Evolutionary conservation across 768 basidiomycete genomes (phyloP), one percentile per base, ranked within the genome.

Genomic region (Tylopilus balloui): DNA sequence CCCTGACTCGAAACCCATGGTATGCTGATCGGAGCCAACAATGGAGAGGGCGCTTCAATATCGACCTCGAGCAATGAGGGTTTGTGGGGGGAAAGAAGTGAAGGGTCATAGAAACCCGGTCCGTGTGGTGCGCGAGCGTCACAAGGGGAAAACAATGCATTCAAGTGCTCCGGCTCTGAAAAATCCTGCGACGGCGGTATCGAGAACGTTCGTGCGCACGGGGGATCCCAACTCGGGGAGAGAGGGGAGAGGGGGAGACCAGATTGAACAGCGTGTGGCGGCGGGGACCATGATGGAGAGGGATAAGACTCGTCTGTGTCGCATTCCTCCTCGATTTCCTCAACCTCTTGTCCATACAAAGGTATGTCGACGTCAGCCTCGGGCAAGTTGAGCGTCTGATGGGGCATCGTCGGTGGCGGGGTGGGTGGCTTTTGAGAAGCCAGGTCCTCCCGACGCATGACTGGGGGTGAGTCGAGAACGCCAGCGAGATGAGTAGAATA

Each of bases 341-440:
- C 51, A 19, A 37, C 37, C 14, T 51, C 51, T 32, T 54, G 50
- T 25, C 55, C 57, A 6, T 60, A 48, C 36, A 47, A 50, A 25
- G 25, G 23, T 5, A 32, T 9, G 14, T 67, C 65, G 13, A 46
- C 23, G 38, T 73, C 73, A 9, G 58, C 37, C 23, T 69, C 69
- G 8, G 77, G 75, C 27, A 77, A 51, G 37, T 57, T 63, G 19
- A 65, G 65, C 0, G 69, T 71, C 36, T 59, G 51, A 24, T 65
- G 70, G 19, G 72, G 71, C 46, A 73, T 61, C 17, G 73, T 75
- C 29, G 72, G 69, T 15, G 75, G 75, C 44, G 75, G 76, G 17
- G 74, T 73, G 50, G 69, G 63, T 3, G 67, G 74, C 53, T 51
- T 64, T 27, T 67, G 64, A 24, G 49, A 62, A 19, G 56, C 52